Evolutionary conservation across 352 stramenopile genomes (phyloP), one percentile per base, ranked within the genome.

Genomic region (Globisporangium splendens): DNA sequence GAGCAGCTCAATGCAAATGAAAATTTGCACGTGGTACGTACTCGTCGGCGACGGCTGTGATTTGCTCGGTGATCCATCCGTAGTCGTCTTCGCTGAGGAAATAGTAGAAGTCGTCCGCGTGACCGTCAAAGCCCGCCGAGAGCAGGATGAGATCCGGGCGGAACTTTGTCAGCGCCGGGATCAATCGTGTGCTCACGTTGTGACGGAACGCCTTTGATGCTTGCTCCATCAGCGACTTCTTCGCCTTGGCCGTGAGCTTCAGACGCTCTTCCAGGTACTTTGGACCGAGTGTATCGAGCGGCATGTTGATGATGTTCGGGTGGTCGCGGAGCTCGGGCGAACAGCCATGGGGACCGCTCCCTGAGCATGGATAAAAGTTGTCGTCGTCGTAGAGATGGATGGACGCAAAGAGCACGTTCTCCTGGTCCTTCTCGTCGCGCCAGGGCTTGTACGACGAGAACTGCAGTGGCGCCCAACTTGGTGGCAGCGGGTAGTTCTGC

Each of bases 1-100:
- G 61, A 13, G 28, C 8, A 54, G 12, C 31, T 35, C 8, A 17
- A 51, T 15, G 41, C 0, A 20, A 20, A 44, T 8, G 33, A 1
- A n/a, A n/a, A n/a, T n/a, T n/a, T n/a, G 47, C 8, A 10, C 12
- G 54, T 31, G 35, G 4, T 5, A 78, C 73, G 31, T 92, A 98
- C 75, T 96, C 92, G 65, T 97, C 86, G 1, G 93, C 92, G 62
- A 98, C 83, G 53, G 91, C 75, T 42, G 87, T 66, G 53, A 98
- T 77, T 69, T 93, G 70, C 33, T 83, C 73, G 14, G 89, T 94
- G 55, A 92, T 68, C 86, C 86, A 97, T 20, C 64, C 69, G 68
- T 95, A 96, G 73, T 97, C 90, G 54, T 93, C 77, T 38, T 90
- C 70, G 54, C 68, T 91, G 17, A 97, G 68, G 49, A 70, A 84